These are phyloP conservation scores for Platismatia glauca DNA, from an alignment of 495 filamentous ascomycete genomes.

Conservation along the genomic window DNA sequence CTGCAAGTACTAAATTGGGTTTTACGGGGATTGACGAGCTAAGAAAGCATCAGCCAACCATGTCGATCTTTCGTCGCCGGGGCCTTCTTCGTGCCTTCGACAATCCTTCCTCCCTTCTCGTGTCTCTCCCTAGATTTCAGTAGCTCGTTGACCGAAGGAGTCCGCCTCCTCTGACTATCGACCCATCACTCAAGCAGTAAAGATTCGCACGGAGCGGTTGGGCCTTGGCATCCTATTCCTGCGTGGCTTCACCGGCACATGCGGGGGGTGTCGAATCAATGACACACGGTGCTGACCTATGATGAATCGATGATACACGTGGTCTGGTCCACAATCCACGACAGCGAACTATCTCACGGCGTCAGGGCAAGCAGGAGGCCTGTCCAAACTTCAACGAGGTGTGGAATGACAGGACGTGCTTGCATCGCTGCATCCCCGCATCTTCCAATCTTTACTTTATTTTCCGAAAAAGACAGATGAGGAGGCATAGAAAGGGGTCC, in stretches of 20 bases:
- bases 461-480: constrained; percentile 1
- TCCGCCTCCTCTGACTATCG: neutral
- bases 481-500: neutral
- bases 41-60: constrained; percentile 3
- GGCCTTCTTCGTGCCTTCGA: constrained; percentile 3
- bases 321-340: too few species aligned
- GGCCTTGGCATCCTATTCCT: neutral
- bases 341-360: too few species aligned
- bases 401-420: neutral
- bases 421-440: constrained; percentile 5
- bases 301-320: too few species aligned
- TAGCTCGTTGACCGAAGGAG: neutral
- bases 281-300: too few species aligned
- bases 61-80: constrained; percentile 5
- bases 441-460: neutral
- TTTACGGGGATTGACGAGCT: neutral
- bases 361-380: too few species aligned
- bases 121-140: too few species aligned
- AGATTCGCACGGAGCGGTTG: neutral
- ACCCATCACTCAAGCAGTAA: neutral
- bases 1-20: too few species aligned
- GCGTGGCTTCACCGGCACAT: neutral
- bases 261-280: too few species aligned
- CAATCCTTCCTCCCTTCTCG: neutral
- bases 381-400: neutral